Conservation (phyloP, 2,329 filamentous ascomycete genomes). For the Dothideomycetes sp. region DNA sequence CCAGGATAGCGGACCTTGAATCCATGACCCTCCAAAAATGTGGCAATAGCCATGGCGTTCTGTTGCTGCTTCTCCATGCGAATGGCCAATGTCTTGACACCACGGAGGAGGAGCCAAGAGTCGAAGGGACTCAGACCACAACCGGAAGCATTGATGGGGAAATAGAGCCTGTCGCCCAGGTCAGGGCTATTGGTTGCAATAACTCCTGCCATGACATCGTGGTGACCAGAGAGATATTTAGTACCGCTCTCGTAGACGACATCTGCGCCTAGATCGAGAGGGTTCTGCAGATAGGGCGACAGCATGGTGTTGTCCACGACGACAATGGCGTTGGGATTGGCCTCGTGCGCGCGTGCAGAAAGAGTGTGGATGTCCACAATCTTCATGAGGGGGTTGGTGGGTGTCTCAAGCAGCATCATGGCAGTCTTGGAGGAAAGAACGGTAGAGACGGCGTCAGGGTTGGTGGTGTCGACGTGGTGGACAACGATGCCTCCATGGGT, state of each 20-base stretch:
- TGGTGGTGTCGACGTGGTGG: conserved; percentile 91
- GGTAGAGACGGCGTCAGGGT: conserved; percentile 55
- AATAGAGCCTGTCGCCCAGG: conserved; percentile 83
- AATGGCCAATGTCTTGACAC: conserved; percentile 91
- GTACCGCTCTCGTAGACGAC: conserved; percentile 97
- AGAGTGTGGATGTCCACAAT: conserved; percentile 86
- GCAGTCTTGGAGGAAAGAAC: conserved; percentile 71
- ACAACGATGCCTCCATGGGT: conserved; percentile 85
- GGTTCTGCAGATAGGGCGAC: conserved; percentile 86
- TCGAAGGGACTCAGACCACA: conserved; percentile 93
- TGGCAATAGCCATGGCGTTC: conserved; percentile 82
- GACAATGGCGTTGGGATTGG: conserved; percentile 69
- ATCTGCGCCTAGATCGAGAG: conserved; percentile 86
- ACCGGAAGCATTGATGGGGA: conserved; percentile 92
- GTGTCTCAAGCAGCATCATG: conserved; percentile 92
- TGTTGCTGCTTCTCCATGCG: conserved; percentile 98
- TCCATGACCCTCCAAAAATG: conserved; percentile 80
- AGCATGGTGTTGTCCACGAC: conserved; percentile 99
- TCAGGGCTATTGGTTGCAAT: conserved; percentile 77
- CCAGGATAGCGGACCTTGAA: conserved; percentile 95
- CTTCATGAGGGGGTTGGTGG: conserved; percentile 96
- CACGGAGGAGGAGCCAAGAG: conserved; percentile 87
- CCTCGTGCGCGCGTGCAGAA: conserved; percentile 62
- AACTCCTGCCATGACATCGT: conserved; percentile 98
- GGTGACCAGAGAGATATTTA: conserved; percentile 94